These are phyloP conservation scores for Rhynchospora breviuscula DNA, from an alignment of 176 grass and related monocot species.

Conservation along the genomic window DNA sequence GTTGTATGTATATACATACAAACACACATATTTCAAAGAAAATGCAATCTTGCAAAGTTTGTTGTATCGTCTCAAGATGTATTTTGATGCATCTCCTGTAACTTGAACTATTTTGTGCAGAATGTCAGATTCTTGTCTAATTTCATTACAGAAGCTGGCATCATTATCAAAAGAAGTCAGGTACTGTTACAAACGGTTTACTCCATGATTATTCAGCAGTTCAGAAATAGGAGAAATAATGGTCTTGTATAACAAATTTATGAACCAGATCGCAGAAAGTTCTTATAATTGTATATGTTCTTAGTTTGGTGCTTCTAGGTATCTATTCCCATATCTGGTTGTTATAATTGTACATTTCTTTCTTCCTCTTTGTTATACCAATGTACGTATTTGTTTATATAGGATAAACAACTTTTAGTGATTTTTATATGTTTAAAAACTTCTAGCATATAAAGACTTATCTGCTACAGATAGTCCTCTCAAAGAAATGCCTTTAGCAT, in stretches of 20 bases:
- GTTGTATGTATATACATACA: not conserved
- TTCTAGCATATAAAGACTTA: not conserved
- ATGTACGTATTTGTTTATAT: not conserved
- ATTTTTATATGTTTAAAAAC: not conserved
- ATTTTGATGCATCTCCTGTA: slow-evolving; percentile 23
- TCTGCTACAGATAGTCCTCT: not conserved
- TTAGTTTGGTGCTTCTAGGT: not conserved
- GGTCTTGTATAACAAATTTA: not conserved
- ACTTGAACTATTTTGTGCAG: slow-evolving; percentile 40
- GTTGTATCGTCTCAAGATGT: not conserved
- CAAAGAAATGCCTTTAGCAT: not conserved
- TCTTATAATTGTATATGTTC: slow-evolving; percentile 1
- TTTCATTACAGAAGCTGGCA: slow-evolving; percentile 89
- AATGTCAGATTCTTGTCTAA: slow-evolving; percentile 86
- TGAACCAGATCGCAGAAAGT: not conserved
- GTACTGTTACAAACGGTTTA: slow-evolving; percentile 35
- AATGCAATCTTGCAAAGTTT: not conserved
- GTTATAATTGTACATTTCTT: not conserved
- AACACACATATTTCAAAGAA: not conserved
- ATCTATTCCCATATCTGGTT: not conserved
- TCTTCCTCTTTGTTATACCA: not conserved
- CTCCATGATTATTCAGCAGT: not conserved
- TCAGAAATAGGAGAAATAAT: not conserved
- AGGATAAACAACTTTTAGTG: not conserved
- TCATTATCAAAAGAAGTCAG: slow-evolving; percentile 93